Conservation (phyloP, 2,329 filamentous ascomycete genomes). For the Cyphellophora europaea region DNA sequence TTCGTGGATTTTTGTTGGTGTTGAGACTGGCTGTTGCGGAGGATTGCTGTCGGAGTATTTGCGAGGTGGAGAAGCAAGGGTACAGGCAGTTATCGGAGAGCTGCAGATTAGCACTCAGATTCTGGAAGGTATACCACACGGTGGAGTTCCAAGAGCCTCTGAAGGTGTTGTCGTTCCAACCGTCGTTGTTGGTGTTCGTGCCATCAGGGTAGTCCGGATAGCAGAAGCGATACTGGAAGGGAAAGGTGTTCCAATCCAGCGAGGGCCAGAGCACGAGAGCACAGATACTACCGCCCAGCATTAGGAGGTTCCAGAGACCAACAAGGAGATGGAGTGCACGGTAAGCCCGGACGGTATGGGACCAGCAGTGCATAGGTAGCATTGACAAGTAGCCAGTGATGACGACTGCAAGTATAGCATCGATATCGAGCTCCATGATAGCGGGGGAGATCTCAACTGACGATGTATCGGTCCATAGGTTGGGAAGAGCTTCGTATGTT, state of each 20-base stretch:
- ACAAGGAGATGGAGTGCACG: constrained; percentile 22
- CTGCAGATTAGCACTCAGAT: constrained; percentile 13
- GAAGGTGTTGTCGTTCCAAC: constrained; percentile 20
- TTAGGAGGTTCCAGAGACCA: constrained; percentile 23
- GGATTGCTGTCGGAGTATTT: constrained; percentile 19
- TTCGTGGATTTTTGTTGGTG: constrained; percentile 2
- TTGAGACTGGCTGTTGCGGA: constrained; percentile 14
- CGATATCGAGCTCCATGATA: constrained; percentile 23
- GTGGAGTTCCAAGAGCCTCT: constrained; percentile 23
- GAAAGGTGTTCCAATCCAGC: constrained; percentile 8
- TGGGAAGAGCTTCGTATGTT: constrained; percentile 12
- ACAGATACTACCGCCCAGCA: constrained; percentile 23
- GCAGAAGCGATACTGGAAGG: constrained; percentile 27
- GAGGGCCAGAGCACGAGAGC: constrained; percentile 20
- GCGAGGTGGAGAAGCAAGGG: constrained; percentile 21
- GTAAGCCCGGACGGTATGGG: constrained; percentile 20
- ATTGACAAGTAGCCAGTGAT: constrained; percentile 26
- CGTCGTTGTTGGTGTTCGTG: constrained; percentile 18
- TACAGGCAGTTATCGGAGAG: constrained; percentile 23
- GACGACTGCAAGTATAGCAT: constrained; percentile 25
- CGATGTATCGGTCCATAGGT: constrained; percentile 16
- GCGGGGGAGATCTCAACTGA: constrained; percentile 20
- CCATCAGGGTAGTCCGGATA: constrained; percentile 20
- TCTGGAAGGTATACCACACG: constrained; percentile 22
- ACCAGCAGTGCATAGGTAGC: constrained; percentile 25